phyloP scores from a whole-genome alignment of 2,329 filamentous ascomycete genomes.

The Bisporella sp. region DNA sequence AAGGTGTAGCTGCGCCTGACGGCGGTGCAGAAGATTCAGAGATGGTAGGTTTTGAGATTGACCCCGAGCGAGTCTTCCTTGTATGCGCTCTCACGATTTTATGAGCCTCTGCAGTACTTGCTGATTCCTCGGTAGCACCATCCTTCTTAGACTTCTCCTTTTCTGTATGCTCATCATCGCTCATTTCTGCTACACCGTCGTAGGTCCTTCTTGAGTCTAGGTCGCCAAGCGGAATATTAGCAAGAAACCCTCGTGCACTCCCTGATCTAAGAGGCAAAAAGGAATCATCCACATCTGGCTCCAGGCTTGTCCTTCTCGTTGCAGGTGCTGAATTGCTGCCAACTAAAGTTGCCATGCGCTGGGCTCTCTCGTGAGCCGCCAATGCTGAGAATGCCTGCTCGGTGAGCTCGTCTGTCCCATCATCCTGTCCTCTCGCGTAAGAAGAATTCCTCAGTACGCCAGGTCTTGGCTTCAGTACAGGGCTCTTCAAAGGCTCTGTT shows the following conservation, averaged over 20 bases:
- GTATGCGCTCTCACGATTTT: constrained; percentile 36
- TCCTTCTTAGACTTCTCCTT: constrained; percentile 11
- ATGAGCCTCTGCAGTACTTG: constrained; percentile 34
- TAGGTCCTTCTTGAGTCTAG: constrained; percentile 20
- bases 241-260: constrained; percentile 12
- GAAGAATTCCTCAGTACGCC: constrained; percentile 18
- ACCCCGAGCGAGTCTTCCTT: constrained; percentile 16
- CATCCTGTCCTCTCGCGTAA: constrained; percentile 3
- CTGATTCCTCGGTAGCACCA: constrained; percentile 6
- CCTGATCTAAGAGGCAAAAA: constrained; percentile 1
- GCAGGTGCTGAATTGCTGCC: constrained; percentile 25
- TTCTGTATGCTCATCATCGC: constrained; percentile 19
- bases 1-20: constrained; percentile 13
- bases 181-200: constrained; percentile 16
- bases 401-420: constrained; percentile 14
- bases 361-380: constrained; percentile 25
- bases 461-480: constrained; percentile 16
- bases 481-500: constrained; percentile 8
- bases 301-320: constrained; percentile 24
- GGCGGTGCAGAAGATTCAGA: constrained; percentile 1
- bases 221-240: constrained; percentile 26
- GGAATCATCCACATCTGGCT: constrained; percentile 18
- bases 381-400: constrained; percentile 26
- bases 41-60: constrained; percentile 10
- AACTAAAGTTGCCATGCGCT: constrained; percentile 24